phyloP scores from a whole-genome alignment of 164 flowering plant genomes.

The Echeveria elegans region DNA sequence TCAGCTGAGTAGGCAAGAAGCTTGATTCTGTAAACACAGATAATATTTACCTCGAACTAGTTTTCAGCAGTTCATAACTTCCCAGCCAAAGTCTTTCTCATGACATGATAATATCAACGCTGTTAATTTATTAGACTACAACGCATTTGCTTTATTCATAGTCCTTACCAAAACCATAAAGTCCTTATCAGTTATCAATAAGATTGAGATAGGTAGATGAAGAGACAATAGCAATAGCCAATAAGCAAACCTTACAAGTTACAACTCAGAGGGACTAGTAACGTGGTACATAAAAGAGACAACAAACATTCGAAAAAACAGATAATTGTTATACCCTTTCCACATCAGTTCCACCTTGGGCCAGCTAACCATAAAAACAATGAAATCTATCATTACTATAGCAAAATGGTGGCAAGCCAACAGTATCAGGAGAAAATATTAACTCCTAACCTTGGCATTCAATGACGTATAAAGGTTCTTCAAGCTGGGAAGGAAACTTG shows the following conservation, averaged over 20 bases:
- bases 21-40: too few species aligned
- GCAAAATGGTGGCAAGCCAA: background rate
- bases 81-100: too few species aligned
- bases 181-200: too few species aligned
- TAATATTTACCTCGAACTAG: conserved; percentile 72
- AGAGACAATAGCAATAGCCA: background rate
- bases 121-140: background rate
- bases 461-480: conserved; percentile 61
- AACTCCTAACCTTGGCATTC: conserved; percentile 55
- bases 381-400: conserved; percentile 14
- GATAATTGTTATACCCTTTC: conserved; percentile 60
- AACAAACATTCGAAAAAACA: background rate
- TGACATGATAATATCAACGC: background rate
- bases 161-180: background rate
- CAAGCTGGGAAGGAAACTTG: conserved; percentile 72
- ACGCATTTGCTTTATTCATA: background rate
- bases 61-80: conserved; percentile 66
- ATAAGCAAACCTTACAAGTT: too few species aligned
- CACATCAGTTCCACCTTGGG: conserved; percentile 99
- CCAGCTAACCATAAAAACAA: conserved; percentile 53
- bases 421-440: background rate
- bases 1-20: too few species aligned
- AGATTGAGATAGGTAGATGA: background rate
- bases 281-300: background rate
- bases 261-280: background rate